Evolutionary conservation across 768 basidiomycete species (phyloP).

Genomic region (Brasilioporus rufonigricans): DNA sequence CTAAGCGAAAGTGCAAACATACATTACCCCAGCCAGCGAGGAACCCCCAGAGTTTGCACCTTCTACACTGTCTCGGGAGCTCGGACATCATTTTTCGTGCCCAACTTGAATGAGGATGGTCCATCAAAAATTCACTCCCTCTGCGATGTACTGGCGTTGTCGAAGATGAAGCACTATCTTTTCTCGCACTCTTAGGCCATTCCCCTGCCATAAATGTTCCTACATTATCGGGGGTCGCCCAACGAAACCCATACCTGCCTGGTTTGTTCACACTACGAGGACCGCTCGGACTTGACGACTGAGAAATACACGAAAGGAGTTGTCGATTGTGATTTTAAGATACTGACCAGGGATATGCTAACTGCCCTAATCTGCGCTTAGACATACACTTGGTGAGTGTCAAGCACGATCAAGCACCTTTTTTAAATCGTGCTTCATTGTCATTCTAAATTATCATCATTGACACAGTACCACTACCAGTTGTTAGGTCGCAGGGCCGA

Average conservation of each 20-base stretch:
- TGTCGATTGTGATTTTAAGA: constrained; percentile 67
- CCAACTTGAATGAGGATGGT: constrained; percentile 67
- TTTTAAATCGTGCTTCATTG: background rate
- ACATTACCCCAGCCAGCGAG: constrained; percentile 34
- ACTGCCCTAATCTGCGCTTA: background rate
- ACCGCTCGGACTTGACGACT: constrained; percentile 32
- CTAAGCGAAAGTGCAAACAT: constrained; percentile 6
- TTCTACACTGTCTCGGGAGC: constrained; percentile 48
- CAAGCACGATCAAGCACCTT: background rate
- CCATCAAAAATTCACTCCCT: constrained; percentile 7
- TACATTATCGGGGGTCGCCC: constrained; percentile 57
- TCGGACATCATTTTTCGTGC: constrained; percentile 67
- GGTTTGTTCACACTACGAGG: constrained; percentile 38
- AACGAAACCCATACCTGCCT: constrained; percentile 48
- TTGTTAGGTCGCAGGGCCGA: background rate
- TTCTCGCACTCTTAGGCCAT: constrained; percentile 62
- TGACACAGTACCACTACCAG: background rate
- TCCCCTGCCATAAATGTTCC: constrained; percentile 41
- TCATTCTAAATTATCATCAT: background rate
- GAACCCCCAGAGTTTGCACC: constrained; percentile 65
- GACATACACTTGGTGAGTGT: background rate
- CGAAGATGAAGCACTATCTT: constrained; percentile 66
- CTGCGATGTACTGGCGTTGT: constrained; percentile 1
- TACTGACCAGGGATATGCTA: constrained; percentile 23
- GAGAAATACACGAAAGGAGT: constrained; percentile 60